Evolutionary conservation across 2,329 filamentous ascomycete genomes (phyloP).

Genomic region (Diaporthe ampelina): DNA sequence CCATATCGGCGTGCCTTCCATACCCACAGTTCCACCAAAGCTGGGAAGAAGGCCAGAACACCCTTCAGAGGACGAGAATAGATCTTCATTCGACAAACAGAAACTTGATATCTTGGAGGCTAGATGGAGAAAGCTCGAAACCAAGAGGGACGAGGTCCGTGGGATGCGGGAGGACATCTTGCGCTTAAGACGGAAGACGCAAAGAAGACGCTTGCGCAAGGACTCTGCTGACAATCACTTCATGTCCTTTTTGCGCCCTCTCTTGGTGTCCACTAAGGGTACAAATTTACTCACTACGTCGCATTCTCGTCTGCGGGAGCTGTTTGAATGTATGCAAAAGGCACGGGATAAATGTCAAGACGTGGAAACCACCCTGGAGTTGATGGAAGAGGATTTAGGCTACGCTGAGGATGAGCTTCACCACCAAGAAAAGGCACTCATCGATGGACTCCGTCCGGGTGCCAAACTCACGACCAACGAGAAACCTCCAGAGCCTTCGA

Average conservation of each 20-base stretch:
- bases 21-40: background rate
- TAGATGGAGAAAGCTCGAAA: slow-evolving; percentile 44
- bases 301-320: slow-evolving; percentile 4
- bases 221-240: slow-evolving; percentile 37
- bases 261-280: background rate
- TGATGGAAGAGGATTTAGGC: slow-evolving; percentile 53
- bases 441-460: slow-evolving; percentile 44
- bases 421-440: slow-evolving; percentile 54
- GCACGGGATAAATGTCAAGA: slow-evolving; percentile 29
- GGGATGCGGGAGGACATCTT: slow-evolving; percentile 27
- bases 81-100: background rate
- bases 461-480: background rate
- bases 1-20: slow-evolving; percentile 15
- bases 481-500: background rate
- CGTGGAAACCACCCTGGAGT: slow-evolving; percentile 52
- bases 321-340: slow-evolving; percentile 36
- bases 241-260: slow-evolving; percentile 36
- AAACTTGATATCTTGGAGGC: background rate
- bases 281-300: background rate
- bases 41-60: background rate
- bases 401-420: slow-evolving; percentile 40
- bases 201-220: slow-evolving; percentile 23
- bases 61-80: background rate
- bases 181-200: slow-evolving; percentile 16
- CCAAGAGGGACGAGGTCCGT: slow-evolving; percentile 44